Evolutionary conservation across 2,329 filamentous ascomycete species (phyloP).

Genomic region (Lecanosticta acicola): DNA sequence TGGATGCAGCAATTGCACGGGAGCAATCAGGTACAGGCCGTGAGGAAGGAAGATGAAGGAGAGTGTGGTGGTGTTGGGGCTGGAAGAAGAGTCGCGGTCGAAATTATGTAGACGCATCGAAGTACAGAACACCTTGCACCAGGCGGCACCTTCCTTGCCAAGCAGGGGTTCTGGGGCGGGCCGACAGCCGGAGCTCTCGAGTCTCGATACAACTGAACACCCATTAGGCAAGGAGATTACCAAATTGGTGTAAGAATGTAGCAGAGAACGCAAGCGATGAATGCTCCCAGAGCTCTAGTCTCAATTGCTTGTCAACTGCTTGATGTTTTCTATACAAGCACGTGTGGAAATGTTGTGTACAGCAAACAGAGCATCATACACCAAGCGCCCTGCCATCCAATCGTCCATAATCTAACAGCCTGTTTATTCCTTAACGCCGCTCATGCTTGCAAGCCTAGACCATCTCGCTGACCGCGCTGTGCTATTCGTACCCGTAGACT

Average conservation of each 20-base stretch:
- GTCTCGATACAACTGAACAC: too few species aligned
- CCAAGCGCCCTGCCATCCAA: constrained; percentile 6
- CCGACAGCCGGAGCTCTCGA: not conserved
- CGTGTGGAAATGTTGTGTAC: too few species aligned
- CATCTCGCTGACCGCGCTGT: not conserved
- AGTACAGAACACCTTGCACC: too few species aligned
- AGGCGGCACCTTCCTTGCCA: not conserved
- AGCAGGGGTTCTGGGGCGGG: too few species aligned
- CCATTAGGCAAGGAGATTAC: too few species aligned
- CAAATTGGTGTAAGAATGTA: not conserved
- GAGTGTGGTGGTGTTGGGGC: not conserved
- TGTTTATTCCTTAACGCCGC: not conserved
- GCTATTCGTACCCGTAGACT: constrained; percentile 15
- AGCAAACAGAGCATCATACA: too few species aligned
- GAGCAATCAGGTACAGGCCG: not conserved
- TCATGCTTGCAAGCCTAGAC: not conserved
- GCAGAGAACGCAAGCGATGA: not conserved
- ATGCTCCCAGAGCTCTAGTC: too few species aligned
- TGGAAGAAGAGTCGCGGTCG: not conserved
- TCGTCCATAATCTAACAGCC: not conserved
- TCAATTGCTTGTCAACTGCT: too few species aligned
- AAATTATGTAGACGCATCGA: not conserved
- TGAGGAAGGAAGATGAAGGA: not conserved
- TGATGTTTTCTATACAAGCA: too few species aligned
- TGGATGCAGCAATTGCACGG: not conserved